Conservation (phyloP, 2,329 filamentous ascomycete genomes). For the Blastomyces gilchristii region DNA sequence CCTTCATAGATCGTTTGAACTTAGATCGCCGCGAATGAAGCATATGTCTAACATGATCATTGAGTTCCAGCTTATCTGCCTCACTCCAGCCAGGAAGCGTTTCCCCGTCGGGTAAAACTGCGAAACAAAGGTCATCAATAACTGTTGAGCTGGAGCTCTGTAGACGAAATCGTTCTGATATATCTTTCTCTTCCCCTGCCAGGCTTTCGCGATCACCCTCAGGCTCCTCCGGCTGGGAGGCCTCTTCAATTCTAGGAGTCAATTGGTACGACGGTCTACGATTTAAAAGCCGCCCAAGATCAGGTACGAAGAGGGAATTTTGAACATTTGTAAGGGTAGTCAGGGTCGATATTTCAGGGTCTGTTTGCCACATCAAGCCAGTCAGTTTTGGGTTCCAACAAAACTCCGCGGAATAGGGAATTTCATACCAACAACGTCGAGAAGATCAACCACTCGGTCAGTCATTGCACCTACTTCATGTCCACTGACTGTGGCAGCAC, state of each 20-base stretch:
- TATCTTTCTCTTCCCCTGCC: conserved; percentile 8
- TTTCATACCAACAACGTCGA: conserved; percentile 56
- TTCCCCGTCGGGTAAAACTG: conserved; percentile 65
- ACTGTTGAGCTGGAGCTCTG: not conserved
- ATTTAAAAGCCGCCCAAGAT: conserved; percentile 66
- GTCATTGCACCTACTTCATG: conserved; percentile 12
- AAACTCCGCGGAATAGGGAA: not conserved
- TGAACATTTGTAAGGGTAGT: conserved; percentile 82
- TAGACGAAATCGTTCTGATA: not conserved
- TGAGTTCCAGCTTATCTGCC: conserved; percentile 63
- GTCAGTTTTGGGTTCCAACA: not conserved
- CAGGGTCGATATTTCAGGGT: conserved; percentile 72
- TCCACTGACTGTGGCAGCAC: conserved; percentile 20
- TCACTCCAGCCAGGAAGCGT: conserved; percentile 63
- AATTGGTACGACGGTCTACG: conserved; percentile 69
- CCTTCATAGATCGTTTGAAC: conserved; percentile 68
- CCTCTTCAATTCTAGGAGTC: conserved; percentile 32
- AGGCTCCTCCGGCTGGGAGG: not conserved
- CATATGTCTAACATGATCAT: conserved; percentile 82
- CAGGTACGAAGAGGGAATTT: conserved; percentile 77
- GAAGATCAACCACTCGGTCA: conserved; percentile 51
- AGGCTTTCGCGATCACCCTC: conserved; percentile 18
- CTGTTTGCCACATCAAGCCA: conserved; percentile 38
- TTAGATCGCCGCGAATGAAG: conserved; percentile 69
- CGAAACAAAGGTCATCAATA: conserved; percentile 58